A percentile compares a stretch with the other conserved stretches of the same genome.
Conservation (phyloP, 371 early-diverging fungal species). For the Nematocida displodere region DNA sequence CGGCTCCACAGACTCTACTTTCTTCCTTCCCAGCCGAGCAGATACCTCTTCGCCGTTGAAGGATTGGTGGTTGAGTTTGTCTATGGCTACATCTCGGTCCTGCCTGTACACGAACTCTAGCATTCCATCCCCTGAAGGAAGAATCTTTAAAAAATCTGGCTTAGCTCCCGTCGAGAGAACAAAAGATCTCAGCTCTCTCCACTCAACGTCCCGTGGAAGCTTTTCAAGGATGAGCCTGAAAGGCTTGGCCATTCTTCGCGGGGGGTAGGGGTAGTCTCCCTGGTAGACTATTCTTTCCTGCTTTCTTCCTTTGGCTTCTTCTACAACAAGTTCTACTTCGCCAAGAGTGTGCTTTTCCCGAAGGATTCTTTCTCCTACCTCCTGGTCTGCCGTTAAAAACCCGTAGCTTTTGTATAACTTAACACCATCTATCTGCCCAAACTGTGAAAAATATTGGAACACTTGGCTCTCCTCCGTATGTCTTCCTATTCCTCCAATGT, state of each 20-base stretch:
- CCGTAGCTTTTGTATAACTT: conserved; percentile 43
- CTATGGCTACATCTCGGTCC: conserved; percentile 34
- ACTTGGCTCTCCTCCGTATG: conserved; percentile 37
- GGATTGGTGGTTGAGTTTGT: conserved; percentile 2
- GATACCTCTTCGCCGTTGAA: conserved; percentile 3
- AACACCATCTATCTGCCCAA: background rate
- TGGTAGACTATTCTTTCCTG: background rate
- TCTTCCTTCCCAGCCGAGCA: conserved; percentile 38
- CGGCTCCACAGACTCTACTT: background rate
- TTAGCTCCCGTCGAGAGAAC: conserved; percentile 17
- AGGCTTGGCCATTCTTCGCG: background rate
- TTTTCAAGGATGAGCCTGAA: conserved; percentile 31
- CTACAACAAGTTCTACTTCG: conserved; percentile 14
- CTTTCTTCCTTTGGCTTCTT: conserved; percentile 22
- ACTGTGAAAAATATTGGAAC: conserved; percentile 22
- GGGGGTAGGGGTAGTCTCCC: background rate
- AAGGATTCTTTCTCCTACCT: conserved; percentile 22
- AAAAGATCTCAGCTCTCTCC: conserved; percentile 27
- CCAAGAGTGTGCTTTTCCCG: background rate
- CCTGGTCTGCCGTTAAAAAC: conserved; percentile 28
- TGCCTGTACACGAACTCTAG: conserved; percentile 26
- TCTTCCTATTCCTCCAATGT: conserved; percentile 41
- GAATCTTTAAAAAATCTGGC: conserved; percentile 26
- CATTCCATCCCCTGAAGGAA: conserved; percentile 36
- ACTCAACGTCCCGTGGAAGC: conserved; percentile 21